These are phyloP conservation scores for Rubroboletus satanas DNA, from an alignment of 768 basidiomycete species.

Conservation along the genomic window DNA sequence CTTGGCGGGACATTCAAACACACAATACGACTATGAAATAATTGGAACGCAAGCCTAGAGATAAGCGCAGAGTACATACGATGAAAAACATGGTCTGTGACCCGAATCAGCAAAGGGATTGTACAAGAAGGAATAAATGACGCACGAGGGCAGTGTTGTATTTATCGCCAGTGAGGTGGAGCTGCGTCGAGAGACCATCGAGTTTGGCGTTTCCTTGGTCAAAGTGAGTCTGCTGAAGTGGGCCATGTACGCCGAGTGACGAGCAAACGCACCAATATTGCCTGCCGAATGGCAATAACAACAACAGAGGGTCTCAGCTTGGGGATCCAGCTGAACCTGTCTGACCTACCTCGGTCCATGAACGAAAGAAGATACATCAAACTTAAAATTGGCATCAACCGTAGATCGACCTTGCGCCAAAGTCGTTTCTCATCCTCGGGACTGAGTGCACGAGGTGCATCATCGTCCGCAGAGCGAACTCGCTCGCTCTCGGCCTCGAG, in stretches of 20 bases:
- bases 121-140: background rate
- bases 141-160: slow-evolving; percentile 66
- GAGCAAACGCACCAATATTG: slow-evolving; percentile 46
- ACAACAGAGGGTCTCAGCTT: background rate
- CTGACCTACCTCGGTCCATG: slow-evolving; percentile 52
- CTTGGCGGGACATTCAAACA: slow-evolving; percentile 70
- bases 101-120: background rate
- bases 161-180: slow-evolving; percentile 52
- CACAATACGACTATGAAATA: slow-evolving; percentile 24
- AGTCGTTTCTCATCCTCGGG: slow-evolving; percentile 47
- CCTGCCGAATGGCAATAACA: slow-evolving; percentile 30
- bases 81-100: slow-evolving; percentile 74
- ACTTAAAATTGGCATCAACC: slow-evolving; percentile 55
- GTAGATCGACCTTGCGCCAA: slow-evolving; percentile 55
- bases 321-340: background rate
- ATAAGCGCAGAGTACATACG: slow-evolving; percentile 36
- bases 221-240: background rate
- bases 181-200: slow-evolving; percentile 55
- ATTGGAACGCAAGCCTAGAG: background rate
- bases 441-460: slow-evolving; percentile 3
- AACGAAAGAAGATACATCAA: slow-evolving; percentile 62
- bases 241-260: background rate
- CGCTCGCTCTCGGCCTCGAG: background rate
- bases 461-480: background rate
- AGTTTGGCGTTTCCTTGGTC: slow-evolving; percentile 57